Base-by-base conservation (phyloP, 495 filamentous ascomycete genomes). In the Aspergillus leporis region DNA sequence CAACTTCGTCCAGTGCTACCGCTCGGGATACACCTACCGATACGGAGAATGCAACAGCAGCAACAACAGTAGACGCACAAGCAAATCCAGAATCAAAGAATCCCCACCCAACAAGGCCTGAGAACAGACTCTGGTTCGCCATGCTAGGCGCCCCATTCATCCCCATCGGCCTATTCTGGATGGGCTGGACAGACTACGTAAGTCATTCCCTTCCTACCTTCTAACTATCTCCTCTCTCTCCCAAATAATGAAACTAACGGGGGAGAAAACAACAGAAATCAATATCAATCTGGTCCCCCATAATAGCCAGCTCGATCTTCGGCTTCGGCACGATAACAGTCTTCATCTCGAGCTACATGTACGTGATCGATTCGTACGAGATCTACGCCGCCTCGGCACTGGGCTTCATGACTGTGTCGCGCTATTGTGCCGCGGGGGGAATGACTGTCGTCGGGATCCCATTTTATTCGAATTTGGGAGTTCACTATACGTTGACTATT, bases 101-200 rank as follows among this genome's bases (percentile, higher is more conserved):
- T 36, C 18, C 31, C 36, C 34, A 19, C 55, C 60, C 14, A 46
- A 64, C 21, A 1, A 47, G 50, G 14, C 61, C 61, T 2, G 63
- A 65, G 32, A 59, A 53, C 10, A 51, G 59, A n/a, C 53, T 65
- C 34, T 65, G 56, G 79, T 84, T 77, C 41, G 80, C 80, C 12
- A 85, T 88, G 71, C 64, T 85, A 10, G 68, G 84, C 4, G 81
- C 78, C 0, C 76, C 81, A 0, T 70, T 78, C 0, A 71, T 88
- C 4, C 84, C 85, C 0, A 73, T 84, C 46, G 68, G 69, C 10
- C 62, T 88, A 8, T 87, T 87, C 68, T 87, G 85, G 84, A 81
- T 88, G 73, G 85, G 77, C 1, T 85, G 84, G 84, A 81, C 78
- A 0, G 71, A 70, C 58, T 76, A 81, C 54, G 69, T 71, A 56